These are phyloP conservation scores for Panicum miliaceum DNA, from an alignment of 176 grass and related monocot species.

Conservation along the genomic window DNA sequence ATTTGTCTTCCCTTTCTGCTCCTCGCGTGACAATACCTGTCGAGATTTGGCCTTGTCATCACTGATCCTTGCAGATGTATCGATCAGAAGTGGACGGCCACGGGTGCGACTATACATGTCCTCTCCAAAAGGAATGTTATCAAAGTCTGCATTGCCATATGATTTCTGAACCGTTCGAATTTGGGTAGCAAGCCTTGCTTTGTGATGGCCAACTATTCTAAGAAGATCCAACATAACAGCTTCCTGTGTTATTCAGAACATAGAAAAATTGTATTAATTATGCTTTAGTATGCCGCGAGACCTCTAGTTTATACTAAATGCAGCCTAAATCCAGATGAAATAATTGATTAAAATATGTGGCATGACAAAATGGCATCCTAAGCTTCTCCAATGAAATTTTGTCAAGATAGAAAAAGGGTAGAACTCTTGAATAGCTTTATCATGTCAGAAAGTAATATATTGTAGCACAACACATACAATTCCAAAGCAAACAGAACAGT, in stretches of 20 bases:
- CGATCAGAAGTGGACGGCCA: slow-evolving; percentile 76
- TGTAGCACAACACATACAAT: background rate
- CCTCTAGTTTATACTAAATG: slow-evolving; percentile 29
- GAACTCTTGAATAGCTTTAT: background rate
- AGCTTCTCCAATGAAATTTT: slow-evolving; percentile 16
- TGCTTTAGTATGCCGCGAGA: background rate
- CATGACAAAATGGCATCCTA: slow-evolving; percentile 5
- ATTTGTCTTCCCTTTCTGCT: slow-evolving; percentile 62
- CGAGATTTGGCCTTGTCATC: slow-evolving; percentile 68
- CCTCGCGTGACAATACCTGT: slow-evolving; percentile 50
- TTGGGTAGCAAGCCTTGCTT: slow-evolving; percentile 94
- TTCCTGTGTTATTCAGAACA: slow-evolving; percentile 68
- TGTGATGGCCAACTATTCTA: slow-evolving; percentile 91
- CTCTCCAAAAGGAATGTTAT: slow-evolving; percentile 93
- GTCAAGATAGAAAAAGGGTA: background rate
- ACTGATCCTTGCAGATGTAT: slow-evolving; percentile 69
- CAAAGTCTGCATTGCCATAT: slow-evolving; percentile 84
- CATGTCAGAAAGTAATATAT: background rate
- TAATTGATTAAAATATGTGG: background rate
- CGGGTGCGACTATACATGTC: slow-evolving; percentile 61
- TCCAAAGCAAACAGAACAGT: slow-evolving; percentile 21
- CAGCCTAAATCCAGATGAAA: slow-evolving; percentile 25
- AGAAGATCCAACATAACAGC: slow-evolving; percentile 93
- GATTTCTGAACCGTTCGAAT: slow-evolving; percentile 98
- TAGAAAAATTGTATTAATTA: slow-evolving; percentile 8